phyloP scores from a whole-genome alignment of 768 basidiomycete species.

The Pleurotus tuoliensis region DNA sequence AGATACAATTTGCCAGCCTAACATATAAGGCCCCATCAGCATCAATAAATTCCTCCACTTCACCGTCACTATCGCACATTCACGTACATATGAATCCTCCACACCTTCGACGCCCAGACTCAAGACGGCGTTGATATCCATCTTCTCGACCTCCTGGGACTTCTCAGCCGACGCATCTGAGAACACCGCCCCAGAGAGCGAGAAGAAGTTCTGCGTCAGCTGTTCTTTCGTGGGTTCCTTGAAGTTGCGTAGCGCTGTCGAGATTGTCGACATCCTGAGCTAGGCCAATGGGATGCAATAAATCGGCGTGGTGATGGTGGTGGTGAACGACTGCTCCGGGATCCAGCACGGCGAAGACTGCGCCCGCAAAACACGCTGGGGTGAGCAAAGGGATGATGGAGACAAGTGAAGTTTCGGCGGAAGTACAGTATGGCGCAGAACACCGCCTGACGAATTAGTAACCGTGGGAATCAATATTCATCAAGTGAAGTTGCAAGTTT shows the following conservation, averaged over 20 bases:
- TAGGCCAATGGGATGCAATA: neutral
- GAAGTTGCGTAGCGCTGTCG: slow-evolving; percentile 85
- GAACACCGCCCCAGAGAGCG: slow-evolving; percentile 52
- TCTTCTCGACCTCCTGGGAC: slow-evolving; percentile 50
- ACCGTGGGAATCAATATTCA: neutral
- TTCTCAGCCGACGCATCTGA: slow-evolving; percentile 18
- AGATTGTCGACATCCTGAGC: slow-evolving; percentile 68
- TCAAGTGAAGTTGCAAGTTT: too few species aligned
- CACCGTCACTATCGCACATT: neutral
- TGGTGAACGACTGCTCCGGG: neutral
- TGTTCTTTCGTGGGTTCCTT: slow-evolving; percentile 92
- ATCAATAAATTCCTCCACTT: too few species aligned
- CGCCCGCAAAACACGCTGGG: neutral
- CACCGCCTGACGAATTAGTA: neutral
- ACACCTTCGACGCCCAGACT: slow-evolving; percentile 74
- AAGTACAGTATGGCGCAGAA: neutral
- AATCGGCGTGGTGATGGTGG: neutral
- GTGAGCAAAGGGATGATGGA: neutral
- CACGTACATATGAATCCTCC: slow-evolving; percentile 90
- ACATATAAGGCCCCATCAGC: neutral
- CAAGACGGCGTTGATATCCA: slow-evolving; percentile 88
- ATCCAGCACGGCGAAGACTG: slow-evolving; percentile 2
- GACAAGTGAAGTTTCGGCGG: neutral
- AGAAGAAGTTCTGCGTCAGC: slow-evolving; percentile 81
- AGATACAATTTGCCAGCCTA: slow-evolving; percentile 91